Percentiles rank a stretch among this genome's conserved stretches.
phyloP scores from a whole-genome alignment of 768 basidiomycete genomes.

The Hygrocybe coccinea region DNA sequence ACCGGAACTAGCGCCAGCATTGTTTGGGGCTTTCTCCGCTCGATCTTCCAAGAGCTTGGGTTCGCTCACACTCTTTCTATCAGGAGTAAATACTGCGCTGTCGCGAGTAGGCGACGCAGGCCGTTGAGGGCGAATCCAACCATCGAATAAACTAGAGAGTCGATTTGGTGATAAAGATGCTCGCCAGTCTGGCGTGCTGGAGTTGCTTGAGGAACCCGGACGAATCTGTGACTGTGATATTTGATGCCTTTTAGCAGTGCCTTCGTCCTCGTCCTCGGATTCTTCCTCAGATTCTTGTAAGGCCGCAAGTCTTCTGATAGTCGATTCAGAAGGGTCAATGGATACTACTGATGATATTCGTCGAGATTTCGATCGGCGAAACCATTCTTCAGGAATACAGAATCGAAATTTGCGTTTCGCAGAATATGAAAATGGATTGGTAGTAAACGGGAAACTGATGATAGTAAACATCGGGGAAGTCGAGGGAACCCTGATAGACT shows the following conservation, averaged over 20 bases:
- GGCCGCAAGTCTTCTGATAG: conserved; percentile 44
- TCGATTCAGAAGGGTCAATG: conserved; percentile 48
- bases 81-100: conserved; percentile 29
- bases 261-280: conserved; percentile 35
- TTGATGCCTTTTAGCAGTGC: conserved; percentile 53
- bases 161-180: conserved; percentile 54
- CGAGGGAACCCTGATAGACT: conserved; percentile 40
- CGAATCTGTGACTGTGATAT: conserved; percentile 13
- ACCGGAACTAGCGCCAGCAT: conserved; percentile 12
- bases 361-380: conserved; percentile 60
- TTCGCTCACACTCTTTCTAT: conserved; percentile 66
- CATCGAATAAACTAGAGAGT: conserved; percentile 61
- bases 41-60: conserved; percentile 54
- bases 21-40: conserved; percentile 23
- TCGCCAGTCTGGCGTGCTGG: conserved; percentile 43
- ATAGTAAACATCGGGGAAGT: conserved; percentile 42
- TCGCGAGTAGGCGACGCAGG: conserved; percentile 35
- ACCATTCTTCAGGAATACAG: conserved; percentile 79
- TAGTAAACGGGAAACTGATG: conserved; percentile 34
- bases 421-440: conserved; percentile 39
- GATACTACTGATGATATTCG: conserved; percentile 40
- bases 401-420: conserved; percentile 51
- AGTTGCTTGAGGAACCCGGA: conserved; percentile 9
- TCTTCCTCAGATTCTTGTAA: conserved; percentile 44
- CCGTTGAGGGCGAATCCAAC: conserved; percentile 52